Conservation (phyloP, 2,329 filamentous ascomycete species). For the Coleophoma cylindrospora region DNA sequence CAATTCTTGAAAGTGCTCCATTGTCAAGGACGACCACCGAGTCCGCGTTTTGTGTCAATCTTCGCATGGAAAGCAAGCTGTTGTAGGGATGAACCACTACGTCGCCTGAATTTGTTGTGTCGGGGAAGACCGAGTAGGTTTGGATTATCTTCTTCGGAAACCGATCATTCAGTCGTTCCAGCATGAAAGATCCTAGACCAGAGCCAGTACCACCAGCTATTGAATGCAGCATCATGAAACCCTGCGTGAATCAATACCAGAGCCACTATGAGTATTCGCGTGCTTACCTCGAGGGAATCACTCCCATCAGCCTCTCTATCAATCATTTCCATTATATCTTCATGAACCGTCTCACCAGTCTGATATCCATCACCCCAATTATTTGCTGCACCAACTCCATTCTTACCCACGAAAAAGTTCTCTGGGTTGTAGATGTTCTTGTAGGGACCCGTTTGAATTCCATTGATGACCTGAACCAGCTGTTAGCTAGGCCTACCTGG, state of each 20-base stretch:
- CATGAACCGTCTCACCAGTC: slow-evolving; percentile 83
- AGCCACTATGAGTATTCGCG: background rate
- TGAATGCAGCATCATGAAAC: slow-evolving; percentile 98
- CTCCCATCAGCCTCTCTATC: slow-evolving; percentile 97
- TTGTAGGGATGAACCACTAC: slow-evolving; percentile 99
- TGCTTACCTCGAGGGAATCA: slow-evolving; percentile 78
- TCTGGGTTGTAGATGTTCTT: slow-evolving; percentile 99
- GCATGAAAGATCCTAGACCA: slow-evolving; percentile 88
- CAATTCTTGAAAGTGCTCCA: slow-evolving; percentile 87
- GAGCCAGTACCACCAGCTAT: slow-evolving; percentile 97
- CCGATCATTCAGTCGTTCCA: slow-evolving; percentile 92
- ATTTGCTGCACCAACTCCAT: slow-evolving; percentile 90
- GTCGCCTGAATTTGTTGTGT: slow-evolving; percentile 79
- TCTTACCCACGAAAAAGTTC: slow-evolving; percentile 96
- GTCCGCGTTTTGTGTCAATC: slow-evolving; percentile 93
- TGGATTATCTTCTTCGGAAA: slow-evolving; percentile 99
- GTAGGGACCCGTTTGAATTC: slow-evolving; percentile 90
- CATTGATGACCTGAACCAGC: slow-evolving; percentile 65
- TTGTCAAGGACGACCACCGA: slow-evolving; percentile 97
- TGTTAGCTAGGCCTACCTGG: slow-evolving; percentile 2
- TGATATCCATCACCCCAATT: slow-evolving; percentile 98
- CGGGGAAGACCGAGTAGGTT: slow-evolving; percentile 97
- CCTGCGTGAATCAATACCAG: slow-evolving; percentile 41
- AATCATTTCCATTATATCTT: slow-evolving; percentile 99
- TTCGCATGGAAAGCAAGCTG: slow-evolving; percentile 84